These are phyloP conservation scores for Saturnispora serradocipensis DNA, from an alignment of 805 yeast genomes.

Conservation along the genomic window DNA sequence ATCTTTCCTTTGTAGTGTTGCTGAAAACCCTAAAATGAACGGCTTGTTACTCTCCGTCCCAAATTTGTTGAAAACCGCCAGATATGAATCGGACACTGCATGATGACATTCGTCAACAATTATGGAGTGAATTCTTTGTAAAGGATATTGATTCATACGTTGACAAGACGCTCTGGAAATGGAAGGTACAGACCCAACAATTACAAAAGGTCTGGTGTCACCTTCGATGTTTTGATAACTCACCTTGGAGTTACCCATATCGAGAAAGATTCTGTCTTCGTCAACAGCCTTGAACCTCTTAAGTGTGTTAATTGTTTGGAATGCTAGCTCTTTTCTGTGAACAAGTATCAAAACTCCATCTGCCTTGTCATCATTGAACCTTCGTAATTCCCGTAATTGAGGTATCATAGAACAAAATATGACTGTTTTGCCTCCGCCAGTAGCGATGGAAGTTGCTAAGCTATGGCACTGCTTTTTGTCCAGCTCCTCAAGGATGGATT, in stretches of 20 bases:
- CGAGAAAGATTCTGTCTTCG: conserved; percentile 30
- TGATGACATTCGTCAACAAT: conserved; percentile 93
- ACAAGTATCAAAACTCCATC: conserved; percentile 51
- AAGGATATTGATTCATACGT: conserved; percentile 45
- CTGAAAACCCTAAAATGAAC: conserved; percentile 76
- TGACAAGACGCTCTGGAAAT: conserved; percentile 31
- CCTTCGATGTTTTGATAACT: conserved; percentile 25
- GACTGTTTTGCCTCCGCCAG: conserved; percentile 94
- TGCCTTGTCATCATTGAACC: conserved; percentile 26
- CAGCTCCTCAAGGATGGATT: conserved; percentile 39
- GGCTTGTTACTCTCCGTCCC: conserved; percentile 29
- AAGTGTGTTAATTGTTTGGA: conserved; percentile 55
- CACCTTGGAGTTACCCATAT: conserved; percentile 48
- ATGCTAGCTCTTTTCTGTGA: conserved; percentile 70
- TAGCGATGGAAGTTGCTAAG: conserved; percentile 78
- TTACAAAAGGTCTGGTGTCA: conserved; percentile 30
- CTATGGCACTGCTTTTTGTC: conserved; percentile 32
- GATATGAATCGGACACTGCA: conserved; percentile 65
- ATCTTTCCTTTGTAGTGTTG: conserved; percentile 78
- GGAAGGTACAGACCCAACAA: conserved; percentile 73
- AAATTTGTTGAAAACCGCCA: conserved; percentile 50
- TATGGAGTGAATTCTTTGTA: conserved; percentile 57
- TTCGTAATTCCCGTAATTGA: conserved; percentile 19
- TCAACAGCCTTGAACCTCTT: conserved; percentile 25
- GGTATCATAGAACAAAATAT: conserved; percentile 55